phyloP scores from a whole-genome alignment of 345 rosid genomes.

The Populus nigra region DNA sequence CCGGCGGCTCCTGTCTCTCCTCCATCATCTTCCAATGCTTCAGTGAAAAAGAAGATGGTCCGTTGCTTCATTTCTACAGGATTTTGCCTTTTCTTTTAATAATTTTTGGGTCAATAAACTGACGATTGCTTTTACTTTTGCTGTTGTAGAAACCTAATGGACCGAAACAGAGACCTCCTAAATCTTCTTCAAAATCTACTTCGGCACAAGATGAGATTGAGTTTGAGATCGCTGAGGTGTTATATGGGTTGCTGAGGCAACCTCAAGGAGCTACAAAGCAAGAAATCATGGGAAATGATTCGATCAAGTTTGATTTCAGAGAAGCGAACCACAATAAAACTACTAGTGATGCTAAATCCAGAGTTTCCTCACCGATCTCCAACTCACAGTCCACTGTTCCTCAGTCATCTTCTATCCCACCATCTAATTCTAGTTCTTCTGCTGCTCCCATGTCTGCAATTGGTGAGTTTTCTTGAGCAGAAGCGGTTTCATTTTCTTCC shows the following conservation, averaged over 20 bases:
- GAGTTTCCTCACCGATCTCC: constrained; percentile 89
- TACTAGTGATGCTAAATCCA: constrained; percentile 62
- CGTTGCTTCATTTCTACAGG: constrained; percentile 16
- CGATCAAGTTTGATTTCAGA: constrained; percentile 36
- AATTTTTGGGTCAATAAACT: constrained; percentile 14
- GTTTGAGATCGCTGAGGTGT: constrained; percentile 96
- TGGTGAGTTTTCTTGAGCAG: constrained; percentile 44
- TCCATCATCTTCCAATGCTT: constrained; percentile 83
- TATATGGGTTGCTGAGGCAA: constrained; percentile 88
- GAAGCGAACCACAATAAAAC: constrained; percentile 36
- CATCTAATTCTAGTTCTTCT: constrained; percentile 58
- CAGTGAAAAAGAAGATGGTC: constrained; percentile 80
- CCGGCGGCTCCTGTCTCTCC: constrained; percentile 80
- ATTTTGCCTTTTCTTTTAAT: not conserved
- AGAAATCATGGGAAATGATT: constrained; percentile 47
- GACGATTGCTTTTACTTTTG: constrained; percentile 7
- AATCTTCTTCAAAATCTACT: constrained; percentile 56
- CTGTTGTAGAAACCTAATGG: constrained; percentile 64
- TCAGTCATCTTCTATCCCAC: constrained; percentile 53
- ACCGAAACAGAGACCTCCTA: constrained; percentile 75
- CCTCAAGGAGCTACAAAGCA: constrained; percentile 66
- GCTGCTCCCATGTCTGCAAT: constrained; percentile 49
- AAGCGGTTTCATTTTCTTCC: not conserved
- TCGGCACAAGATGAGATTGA: constrained; percentile 93
- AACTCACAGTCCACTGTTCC: constrained; percentile 45